Evolutionary conservation across 352 stramenopile genomes (phyloP), one percentile per base, ranked within the genome.

Genomic region (Phytopythium ostracodes): DNA sequence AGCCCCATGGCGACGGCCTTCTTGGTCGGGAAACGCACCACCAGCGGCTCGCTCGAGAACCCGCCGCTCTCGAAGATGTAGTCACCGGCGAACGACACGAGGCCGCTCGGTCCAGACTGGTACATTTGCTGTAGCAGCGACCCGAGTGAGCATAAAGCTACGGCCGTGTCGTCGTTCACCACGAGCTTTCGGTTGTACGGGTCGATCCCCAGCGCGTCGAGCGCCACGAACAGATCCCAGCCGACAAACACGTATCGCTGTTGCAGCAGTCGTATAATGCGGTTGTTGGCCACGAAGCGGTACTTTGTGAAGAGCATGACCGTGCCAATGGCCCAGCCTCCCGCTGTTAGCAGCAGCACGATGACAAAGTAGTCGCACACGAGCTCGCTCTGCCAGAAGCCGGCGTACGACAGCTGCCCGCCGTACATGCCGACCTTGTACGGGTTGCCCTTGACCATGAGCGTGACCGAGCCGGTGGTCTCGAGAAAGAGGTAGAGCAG

Each of bases 361-460:
- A 75, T 65, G 22, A 78, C 65, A 22, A 78, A 63, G 47, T 77
- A 64, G 44, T 84, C 75, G 55, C 72, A 81, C 9, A 78, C 67
- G 60, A 81, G 70, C 49, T 85, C 73, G 47, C 62, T 81, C 0
- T 60, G 44, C 76, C 76, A 85, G 59, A 82, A 82, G 44, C 64
- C 36, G 4, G 65, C 63, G 33, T 82, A 70, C 25, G 72, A 44
- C 0, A 69, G 64, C 24, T 67, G 54, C 15, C 76, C 73, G 8
- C 73, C 73, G 18, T 60, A 77, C 2, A 79, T 64, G 36, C 59
- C 63, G 18, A 42, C 42, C 38, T 77, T 79, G 22, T 64, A 60
- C n/a, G 49, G 46, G 1, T 59, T 31, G 4, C 70, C 40, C 10
- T 52, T 60, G 5, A 63, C 40, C 72, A 79, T 78, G 33, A 84